phyloP scores from a whole-genome alignment of 1,139 yeast species.

The Taiozyma sp. region DNA sequence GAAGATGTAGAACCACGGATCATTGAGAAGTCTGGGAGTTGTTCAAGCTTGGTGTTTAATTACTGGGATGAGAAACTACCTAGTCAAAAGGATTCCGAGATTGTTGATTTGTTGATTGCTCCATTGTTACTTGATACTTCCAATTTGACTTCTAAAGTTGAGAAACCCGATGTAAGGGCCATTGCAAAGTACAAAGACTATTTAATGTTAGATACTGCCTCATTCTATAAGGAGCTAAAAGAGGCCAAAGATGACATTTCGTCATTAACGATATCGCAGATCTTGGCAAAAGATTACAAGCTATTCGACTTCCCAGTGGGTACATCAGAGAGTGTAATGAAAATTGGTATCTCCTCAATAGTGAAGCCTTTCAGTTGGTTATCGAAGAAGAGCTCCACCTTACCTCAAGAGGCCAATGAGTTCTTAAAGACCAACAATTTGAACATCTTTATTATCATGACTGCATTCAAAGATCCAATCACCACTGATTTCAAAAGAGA shows the following conservation, averaged over 20 bases:
- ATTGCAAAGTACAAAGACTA: constrained; percentile 30
- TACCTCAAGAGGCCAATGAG: constrained; percentile 34
- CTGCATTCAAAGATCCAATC: constrained; percentile 43
- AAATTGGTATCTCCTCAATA: constrained; percentile 72
- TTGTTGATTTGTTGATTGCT: constrained; percentile 47
- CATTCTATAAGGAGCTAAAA: constrained; percentile 38
- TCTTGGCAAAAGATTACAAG: constrained; percentile 80
- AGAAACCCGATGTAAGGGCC: constrained; percentile 46
- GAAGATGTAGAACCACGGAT: constrained; percentile 49
- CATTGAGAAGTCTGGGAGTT: constrained; percentile 64
- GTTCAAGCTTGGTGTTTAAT: constrained; percentile 65
- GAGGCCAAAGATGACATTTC: constrained; percentile 55
- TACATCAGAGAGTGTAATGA: constrained; percentile 22
- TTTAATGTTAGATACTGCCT: background rate
- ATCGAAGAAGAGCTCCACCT: constrained; percentile 28
- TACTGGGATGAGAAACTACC: constrained; percentile 40
- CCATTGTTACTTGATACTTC: constrained; percentile 74
- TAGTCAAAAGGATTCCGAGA: constrained; percentile 25
- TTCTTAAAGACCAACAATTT: constrained; percentile 37
- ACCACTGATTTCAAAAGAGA: constrained; percentile 47
- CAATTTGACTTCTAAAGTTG: constrained; percentile 54
- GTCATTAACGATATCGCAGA: constrained; percentile 53
- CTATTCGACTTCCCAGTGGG: constrained; percentile 47
- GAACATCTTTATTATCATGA: constrained; percentile 55
- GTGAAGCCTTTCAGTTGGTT: constrained; percentile 65